A percentile compares a stretch with the other conserved stretches of the same genome.
Evolutionary conservation across 164 flowering plant genomes (phyloP).

Genomic region (Kalanchoe fedtschenkoi): DNA sequence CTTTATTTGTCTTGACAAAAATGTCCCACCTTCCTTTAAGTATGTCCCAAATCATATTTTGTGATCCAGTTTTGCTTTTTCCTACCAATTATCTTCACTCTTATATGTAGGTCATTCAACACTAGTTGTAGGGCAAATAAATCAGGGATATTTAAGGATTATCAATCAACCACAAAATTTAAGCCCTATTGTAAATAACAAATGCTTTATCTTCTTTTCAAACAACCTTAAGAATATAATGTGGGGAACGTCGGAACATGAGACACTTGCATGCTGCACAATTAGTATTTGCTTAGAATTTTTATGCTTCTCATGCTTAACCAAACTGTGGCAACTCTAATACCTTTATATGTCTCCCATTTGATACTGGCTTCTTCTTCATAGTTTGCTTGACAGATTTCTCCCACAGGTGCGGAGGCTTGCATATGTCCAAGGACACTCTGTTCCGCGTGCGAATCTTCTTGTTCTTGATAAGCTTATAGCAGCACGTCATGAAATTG

Average conservation of each 20-base stretch:
- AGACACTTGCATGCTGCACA: neutral
- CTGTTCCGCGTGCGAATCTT: slow-evolving; percentile 74
- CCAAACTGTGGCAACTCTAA: neutral
- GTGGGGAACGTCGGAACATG: neutral
- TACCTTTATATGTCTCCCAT: neutral
- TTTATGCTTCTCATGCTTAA: neutral
- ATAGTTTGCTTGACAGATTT: neutral
- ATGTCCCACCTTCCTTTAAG: no score
- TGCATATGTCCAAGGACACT: slow-evolving; percentile 71
- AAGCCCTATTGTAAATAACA: no score
- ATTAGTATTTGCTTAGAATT: neutral
- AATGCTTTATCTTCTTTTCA: no score
- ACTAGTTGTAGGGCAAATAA: neutral
- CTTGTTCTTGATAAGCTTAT: slow-evolving; percentile 80
- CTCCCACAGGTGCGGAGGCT: slow-evolving; percentile 65
- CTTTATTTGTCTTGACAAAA: no score
- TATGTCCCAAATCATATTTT: no score
- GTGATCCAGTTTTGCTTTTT: no score
- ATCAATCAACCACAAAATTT: neutral
- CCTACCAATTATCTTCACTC: neutral
- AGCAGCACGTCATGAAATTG: slow-evolving; percentile 73
- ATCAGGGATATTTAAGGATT: neutral
- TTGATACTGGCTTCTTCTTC: neutral
- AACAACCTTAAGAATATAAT: neutral
- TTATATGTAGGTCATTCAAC: neutral